Percentiles rank a stretch among this genome's conserved stretches.
Evolutionary conservation across 2,329 filamentous ascomycete species (phyloP).

Genomic region (Thelonectria rubi): DNA sequence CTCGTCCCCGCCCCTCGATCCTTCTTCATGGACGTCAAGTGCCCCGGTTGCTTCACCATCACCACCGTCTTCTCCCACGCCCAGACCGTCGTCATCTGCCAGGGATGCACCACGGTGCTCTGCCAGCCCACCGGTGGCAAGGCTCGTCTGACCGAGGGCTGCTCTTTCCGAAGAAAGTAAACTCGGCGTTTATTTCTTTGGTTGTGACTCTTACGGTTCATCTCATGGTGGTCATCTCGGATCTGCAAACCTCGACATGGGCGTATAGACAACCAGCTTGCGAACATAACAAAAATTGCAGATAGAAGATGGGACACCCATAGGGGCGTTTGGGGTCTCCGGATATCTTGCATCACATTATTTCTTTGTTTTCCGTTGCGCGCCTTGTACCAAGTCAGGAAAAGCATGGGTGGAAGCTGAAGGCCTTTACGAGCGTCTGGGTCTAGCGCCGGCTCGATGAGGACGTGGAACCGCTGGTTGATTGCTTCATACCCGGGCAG

Average conservation of each 20-base stretch:
- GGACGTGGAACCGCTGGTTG: constrained; percentile 70
- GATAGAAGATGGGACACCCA: constrained; percentile 77
- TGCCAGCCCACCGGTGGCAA: constrained; percentile 99
- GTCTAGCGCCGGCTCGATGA: constrained; percentile 55
- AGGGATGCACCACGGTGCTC: constrained; percentile 98
- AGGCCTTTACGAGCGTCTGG: constrained; percentile 66
- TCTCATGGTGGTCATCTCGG: constrained; percentile 64
- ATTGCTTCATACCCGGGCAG: constrained; percentile 69
- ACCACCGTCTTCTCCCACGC: constrained; percentile 99
- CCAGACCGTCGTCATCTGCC: constrained; percentile 99
- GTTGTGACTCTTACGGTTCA: constrained; percentile 60
- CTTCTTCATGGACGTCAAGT: constrained; percentile 99
- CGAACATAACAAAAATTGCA: constrained; percentile 61
- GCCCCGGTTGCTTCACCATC: constrained; percentile 99
- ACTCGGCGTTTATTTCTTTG: constrained; percentile 61
- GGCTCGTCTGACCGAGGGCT: constrained; percentile 98
- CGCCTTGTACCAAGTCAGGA: constrained; percentile 57
- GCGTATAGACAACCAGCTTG: constrained; percentile 59
- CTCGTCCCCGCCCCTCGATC: constrained; percentile 96
- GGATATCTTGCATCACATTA: constrained; percentile 80
- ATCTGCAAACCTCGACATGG: constrained; percentile 65
- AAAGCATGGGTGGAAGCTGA: constrained; percentile 66
- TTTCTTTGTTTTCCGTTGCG: constrained; percentile 58
- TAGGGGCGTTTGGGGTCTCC: constrained; percentile 78
- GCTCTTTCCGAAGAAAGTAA: constrained; percentile 99